Evolutionary conservation across 176 grass and related monocot species (phyloP), one percentile per base, ranked within the genome.

Genomic region (Ampelocalamus luodianensis): DNA sequence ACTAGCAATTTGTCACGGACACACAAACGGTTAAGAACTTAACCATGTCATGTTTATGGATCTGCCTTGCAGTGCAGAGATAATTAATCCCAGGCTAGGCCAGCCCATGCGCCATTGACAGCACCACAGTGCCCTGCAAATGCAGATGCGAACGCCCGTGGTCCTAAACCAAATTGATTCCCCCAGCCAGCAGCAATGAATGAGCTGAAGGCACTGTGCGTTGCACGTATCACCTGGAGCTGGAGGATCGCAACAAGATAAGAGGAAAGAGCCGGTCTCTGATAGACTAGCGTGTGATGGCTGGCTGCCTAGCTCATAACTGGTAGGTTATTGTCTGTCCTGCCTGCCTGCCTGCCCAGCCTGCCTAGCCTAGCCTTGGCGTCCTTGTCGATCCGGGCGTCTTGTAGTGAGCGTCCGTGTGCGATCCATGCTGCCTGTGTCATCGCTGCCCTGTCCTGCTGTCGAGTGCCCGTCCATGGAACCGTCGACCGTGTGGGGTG

Each of bases 341-440:
- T 80, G 62, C n/a, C n/a, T n/a, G n/a, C n/a, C n/a, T n/a, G n/a
- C n/a, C n/a, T n/a, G n/a, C n/a, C n/a, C n/a, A n/a, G n/a, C 74
- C 46, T 80, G 62, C 42, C 77, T 74, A 34, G 43, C 36, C 16
- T 8, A 72, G 54, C 46, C 39, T 3, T 14, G 72, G 42, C 39
- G 58, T 65, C 68, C 76, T 68, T 75, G 82, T 89, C 76, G 75
- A 24, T 65, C 62, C 10, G 2, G 76, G 37, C 76, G 82, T 80
- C 69, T 46, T 75, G 37, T 72, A 72, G 69, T 48, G 26, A 58
- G 76, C 49, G 61, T 40, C 67, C 76, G 82, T 65, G 81, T 22
- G 74, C 64, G 59, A 45, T 26, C 23, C 53, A 71, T 76, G 49
- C 20, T 40, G 36, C 20, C 8, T 22, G 84, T 26, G 86, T 79